A percentile compares a stretch with the other conserved stretches of the same genome.
Evolutionary conservation across 2,329 filamentous ascomycete genomes (phyloP).

Genomic region (Colletotrichum cereale): DNA sequence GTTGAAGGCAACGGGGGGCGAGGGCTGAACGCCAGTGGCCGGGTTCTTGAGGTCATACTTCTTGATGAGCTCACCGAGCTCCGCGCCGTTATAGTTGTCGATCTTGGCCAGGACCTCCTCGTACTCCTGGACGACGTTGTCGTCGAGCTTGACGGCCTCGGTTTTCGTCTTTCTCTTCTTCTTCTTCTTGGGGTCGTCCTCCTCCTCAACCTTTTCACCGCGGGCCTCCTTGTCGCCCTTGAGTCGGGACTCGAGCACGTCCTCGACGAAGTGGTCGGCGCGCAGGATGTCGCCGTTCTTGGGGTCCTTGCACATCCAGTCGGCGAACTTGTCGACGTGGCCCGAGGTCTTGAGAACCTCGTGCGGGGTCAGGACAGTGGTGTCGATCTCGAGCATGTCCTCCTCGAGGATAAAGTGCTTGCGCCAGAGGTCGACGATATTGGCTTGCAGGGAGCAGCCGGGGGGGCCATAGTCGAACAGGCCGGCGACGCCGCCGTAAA

Average conservation of each 20-base stretch:
- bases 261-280: conserved; percentile 96
- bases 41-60: conserved; percentile 95
- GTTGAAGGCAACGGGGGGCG: conserved; percentile 91
- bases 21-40: conserved; percentile 79
- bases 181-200: conserved; percentile 80
- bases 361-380: conserved; percentile 92
- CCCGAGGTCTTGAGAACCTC: conserved; percentile 95
- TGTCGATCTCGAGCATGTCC: conserved; percentile 96
- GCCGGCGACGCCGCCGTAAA: conserved; percentile 89
- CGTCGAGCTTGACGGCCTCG: conserved; percentile 86
- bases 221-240: conserved; percentile 95
- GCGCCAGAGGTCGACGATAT: conserved; percentile 89
- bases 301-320: conserved; percentile 99
- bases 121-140: conserved; percentile 88
- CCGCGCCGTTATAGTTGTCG: conserved; percentile 91
- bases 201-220: conserved; percentile 82
- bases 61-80: conserved; percentile 88
- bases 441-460: conserved; percentile 86
- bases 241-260: conserved; percentile 86
- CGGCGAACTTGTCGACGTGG: conserved; percentile 97
- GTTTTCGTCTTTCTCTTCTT: conserved; percentile 86
- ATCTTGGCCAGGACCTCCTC: conserved; percentile 92
- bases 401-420: conserved; percentile 95
- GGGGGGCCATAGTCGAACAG: conserved; percentile 96
- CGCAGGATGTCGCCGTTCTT: conserved; percentile 97